Base-by-base conservation (phyloP, 1,139 yeast genomes). In the Hanseniaspora gamundiae region DNA sequence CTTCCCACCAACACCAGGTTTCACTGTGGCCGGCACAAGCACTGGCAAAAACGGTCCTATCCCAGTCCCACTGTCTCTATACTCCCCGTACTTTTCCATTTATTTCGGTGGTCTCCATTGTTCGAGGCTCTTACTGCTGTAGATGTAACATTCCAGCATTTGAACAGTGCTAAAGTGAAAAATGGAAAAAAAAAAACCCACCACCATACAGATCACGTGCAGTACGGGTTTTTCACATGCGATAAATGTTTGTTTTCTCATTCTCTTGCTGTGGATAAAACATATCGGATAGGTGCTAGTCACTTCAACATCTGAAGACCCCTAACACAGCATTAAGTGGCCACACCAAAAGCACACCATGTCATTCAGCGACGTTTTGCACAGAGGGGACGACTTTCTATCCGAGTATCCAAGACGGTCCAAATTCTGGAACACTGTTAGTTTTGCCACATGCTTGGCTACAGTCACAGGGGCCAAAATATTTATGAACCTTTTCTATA, bases 21-120 rank as follows among this genome's bases (percentile, higher is more conserved):
- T 47, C 24, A 51, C 31, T 52, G 61, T 38, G 16, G 51, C 58
- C 0, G 87, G 86, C 65, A 78, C 67, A 50, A 81, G 81, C 19
- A 51, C 58, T 0, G 87, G 86, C 65, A 78, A 67, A 50, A 81
- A 82, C 2, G 93, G 93, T 1, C 86, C 75, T 16, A 81, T 79
- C n/a, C 93, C 93, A 2, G 91, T 81, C 2, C 85, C 85, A 52
- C 76, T 80, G 55, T 82, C 93, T 59, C 88, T 72, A 76, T 80
- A 82, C 48, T 70, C 70, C 33, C 85, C 76, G 61, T 74, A 81
- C 62, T 80, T 80, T 60, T 81, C 93, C 93, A 81, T 80, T 3
- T n/a, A 31, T 26, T 39, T 24, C 16, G 19, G 28, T 17, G 24
- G 8, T n/a, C 22, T 22, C 16, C 35, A 17, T 17, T 30, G 19